Conservation (phyloP, 352 stramenopile species). For the Phytopythium chamaehyphon region DNA sequence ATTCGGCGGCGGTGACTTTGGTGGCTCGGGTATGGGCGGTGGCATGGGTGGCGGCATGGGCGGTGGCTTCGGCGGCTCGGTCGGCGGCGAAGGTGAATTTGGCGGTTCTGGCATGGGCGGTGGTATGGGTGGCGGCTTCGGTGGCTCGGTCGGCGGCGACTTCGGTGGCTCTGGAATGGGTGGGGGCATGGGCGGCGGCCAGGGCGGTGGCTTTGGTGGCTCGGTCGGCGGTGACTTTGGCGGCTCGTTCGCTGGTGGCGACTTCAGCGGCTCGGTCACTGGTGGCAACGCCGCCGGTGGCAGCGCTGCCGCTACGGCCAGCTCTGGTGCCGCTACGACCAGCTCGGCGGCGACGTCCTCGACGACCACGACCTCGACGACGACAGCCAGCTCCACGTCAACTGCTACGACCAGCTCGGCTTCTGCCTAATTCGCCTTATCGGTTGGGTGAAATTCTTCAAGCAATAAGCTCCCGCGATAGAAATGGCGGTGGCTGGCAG, state of each 20-base stretch:
- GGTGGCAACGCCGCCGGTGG: background rate
- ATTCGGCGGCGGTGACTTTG: too few relatives aligned
- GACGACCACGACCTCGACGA: background rate
- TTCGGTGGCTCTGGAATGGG: constrained; percentile 2
- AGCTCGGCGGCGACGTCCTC: background rate
- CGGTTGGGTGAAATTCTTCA: too few relatives aligned
- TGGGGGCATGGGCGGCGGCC: background rate
- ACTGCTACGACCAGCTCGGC: background rate
- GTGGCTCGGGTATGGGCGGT: background rate
- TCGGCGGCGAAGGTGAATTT: background rate
- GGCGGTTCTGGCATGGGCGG: constrained; percentile 1
- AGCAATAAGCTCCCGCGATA: too few relatives aligned
- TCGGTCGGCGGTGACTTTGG: background rate
- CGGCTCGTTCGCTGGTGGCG: background rate
- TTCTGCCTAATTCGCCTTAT: background rate
- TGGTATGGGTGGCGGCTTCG: background rate
- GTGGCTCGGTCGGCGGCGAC: background rate
- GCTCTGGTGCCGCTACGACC: background rate
- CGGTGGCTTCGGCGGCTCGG: background rate
- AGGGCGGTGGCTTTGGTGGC: background rate
- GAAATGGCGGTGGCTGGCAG: too few relatives aligned
- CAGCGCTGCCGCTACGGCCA: background rate
- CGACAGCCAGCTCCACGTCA: background rate
- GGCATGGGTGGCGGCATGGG: background rate
- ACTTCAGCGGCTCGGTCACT: background rate